These are phyloP conservation scores for Cryptococcus sp. DNA, from an alignment of 1,284 basidiomycete genomes.

Conservation along the genomic window DNA sequence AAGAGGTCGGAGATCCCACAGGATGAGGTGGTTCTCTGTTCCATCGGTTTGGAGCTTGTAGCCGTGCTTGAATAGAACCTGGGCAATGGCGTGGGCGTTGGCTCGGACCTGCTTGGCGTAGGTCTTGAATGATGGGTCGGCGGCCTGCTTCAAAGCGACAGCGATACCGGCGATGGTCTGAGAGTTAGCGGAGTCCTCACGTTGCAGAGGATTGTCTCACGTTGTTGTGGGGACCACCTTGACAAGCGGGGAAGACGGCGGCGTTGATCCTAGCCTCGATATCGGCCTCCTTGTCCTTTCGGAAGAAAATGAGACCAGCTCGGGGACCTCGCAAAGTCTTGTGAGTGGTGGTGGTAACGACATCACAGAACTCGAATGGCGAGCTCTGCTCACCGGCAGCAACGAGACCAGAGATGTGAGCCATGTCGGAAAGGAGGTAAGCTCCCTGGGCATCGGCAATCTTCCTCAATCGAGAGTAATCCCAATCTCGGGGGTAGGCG, in stretches of 20 bases:
- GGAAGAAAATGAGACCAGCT: conserved; percentile 98
- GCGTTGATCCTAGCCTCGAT: conserved; percentile 96
- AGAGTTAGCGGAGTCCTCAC: not conserved
- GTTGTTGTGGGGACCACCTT: conserved; percentile 99
- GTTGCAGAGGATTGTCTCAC: conserved; percentile 52
- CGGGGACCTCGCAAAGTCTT: conserved; percentile 98
- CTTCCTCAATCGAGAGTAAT: conserved; percentile 77
- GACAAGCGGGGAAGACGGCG: conserved; percentile 99
- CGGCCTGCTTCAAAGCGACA: conserved; percentile 89
- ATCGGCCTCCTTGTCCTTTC: conserved; percentile 79
- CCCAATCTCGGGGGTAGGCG: conserved; percentile 98
- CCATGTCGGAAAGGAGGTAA: conserved; percentile 93
- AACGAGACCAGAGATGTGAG: conserved; percentile 93
- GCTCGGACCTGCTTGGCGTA: conserved; percentile 94
- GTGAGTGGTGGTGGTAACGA: conserved; percentile 96
- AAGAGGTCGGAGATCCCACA: conserved; percentile 95
- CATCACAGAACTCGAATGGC: conserved; percentile 96
- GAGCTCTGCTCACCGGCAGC: conserved; percentile 88
- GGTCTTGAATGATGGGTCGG: conserved; percentile 82
- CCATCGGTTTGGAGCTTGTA: conserved; percentile 97
- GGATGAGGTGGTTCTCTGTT: conserved; percentile 95
- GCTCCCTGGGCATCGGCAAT: conserved; percentile 85
- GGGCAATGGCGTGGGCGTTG: conserved; percentile 74
- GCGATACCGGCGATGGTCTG: conserved; percentile 94
- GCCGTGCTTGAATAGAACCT: conserved; percentile 66